Evolutionary conservation across 306 rosid species (phyloP), one percentile per base, ranked within the genome.

Genomic region (Trifolium dubium): DNA sequence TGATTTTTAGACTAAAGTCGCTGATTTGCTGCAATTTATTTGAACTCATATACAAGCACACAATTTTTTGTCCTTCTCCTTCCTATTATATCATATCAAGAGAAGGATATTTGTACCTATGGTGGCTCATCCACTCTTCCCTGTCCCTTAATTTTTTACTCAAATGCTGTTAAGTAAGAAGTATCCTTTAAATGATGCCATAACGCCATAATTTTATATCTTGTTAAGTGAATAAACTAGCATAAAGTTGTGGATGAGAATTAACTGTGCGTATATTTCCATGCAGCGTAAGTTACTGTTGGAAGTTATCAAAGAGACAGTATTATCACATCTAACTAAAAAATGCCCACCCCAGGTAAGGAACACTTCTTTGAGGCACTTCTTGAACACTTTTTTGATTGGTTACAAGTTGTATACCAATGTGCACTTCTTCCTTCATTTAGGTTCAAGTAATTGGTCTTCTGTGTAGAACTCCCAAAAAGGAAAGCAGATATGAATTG

Each of bases 251-350:
- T 47, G 28, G 44, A 68, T 67, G 19, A 29, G 50, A 66, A 51
- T 34, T 70, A 74, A 74, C 55, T 46, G 68, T n/a, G 23, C 51
- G 41, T 58, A 12, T 69, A 17, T 78, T 78, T 73, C 39, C 23
- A 1, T 64, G 61, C 91, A 93, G 98, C 97, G 97, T 71, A 93
- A 93, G 77, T 61, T 89, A 55, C 69, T 93, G 77, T 68, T 93
- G 89, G 96, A 91, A 85, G 96, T 93, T 78, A 86, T 93, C 75
- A 93, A 91, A 89, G 98, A 93, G 85, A 93, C 98, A 4, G 92
- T 93, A 40, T 85, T 91, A 81, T 88, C 94, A 44, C 93, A 93
- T 82, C 85, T 93, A 41, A 89, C 96, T 1, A 93, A 80, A 74
- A 86, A 93, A 80, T 89, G 94, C 79, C 94, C 98, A 3, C 97